Conservation (phyloP, 257 asterid genomes). For the Solanum rostratum region DNA sequence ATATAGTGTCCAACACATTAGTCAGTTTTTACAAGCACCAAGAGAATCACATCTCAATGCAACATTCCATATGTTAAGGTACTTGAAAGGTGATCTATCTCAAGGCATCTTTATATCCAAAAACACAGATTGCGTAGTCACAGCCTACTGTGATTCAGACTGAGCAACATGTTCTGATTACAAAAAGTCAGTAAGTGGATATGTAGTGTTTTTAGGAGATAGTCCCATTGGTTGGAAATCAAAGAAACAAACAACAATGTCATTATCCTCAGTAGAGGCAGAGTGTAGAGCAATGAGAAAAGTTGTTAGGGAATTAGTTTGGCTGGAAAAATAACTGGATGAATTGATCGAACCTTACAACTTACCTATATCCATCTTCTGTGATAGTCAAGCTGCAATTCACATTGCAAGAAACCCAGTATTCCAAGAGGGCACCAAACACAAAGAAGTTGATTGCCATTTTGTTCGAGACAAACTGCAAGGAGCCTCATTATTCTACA, state of each 20-base stretch:
- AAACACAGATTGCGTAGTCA: background rate
- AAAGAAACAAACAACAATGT: background rate
- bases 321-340: no score
- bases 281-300: background rate
- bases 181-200: background rate
- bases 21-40: background rate
- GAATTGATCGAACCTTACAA: background rate
- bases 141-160: background rate
- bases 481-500: background rate
- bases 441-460: background rate
- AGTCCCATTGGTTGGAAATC: background rate
- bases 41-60: background rate
- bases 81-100: background rate
- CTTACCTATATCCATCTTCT: background rate
- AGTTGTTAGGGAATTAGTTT: background rate
- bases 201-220: background rate
- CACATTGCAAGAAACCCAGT: background rate
- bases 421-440: background rate
- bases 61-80: background rate
- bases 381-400: background rate
- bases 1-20: background rate
- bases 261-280: background rate
- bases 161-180: background rate
- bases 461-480: background rate
- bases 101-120: background rate